phyloP scores from a whole-genome alignment of 257 asterid species.

The Lithospermum erythrorhizon region DNA sequence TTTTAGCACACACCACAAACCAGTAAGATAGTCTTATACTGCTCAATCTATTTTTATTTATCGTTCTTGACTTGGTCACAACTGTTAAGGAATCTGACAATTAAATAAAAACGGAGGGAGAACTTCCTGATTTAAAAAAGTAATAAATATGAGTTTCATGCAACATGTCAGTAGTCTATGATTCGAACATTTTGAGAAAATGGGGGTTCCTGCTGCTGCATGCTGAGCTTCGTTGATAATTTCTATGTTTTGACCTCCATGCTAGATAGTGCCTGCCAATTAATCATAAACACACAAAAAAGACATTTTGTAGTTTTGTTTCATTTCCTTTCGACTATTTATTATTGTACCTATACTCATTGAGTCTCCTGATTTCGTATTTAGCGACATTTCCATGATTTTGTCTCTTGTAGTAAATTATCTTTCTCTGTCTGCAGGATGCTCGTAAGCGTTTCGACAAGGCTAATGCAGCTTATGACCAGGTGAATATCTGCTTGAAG shows the following conservation, averaged over 20 bases:
- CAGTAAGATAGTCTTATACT: too few species aligned
- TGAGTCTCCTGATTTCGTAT: not conserved
- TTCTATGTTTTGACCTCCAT: too few species aligned
- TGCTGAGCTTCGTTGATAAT: not conserved
- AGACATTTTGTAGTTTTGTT: not conserved
- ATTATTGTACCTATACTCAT: not conserved
- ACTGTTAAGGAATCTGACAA: too few species aligned
- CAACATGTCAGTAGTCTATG: not conserved
- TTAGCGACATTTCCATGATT: not conserved
- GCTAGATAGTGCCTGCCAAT: not conserved
- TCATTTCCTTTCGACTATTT: not conserved
- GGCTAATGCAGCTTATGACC: slow-evolving; percentile 78
- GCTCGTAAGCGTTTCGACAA: slow-evolving; percentile 97
- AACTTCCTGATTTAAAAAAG: too few species aligned
- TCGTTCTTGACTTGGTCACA: too few species aligned
- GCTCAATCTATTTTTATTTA: too few species aligned
- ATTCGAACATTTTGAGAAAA: not conserved
- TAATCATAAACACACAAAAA: not conserved
- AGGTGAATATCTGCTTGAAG: slow-evolving; percentile 28
- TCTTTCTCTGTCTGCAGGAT: slow-evolving; percentile 51
- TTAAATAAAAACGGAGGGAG: too few species aligned
- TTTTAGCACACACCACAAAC: not conserved
- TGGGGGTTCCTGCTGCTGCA: not conserved
- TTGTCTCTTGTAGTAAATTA: slow-evolving; percentile 5
- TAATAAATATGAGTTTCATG: not conserved